phyloP scores from a whole-genome alignment of 1,284 basidiomycete genomes.

The Apiotrichum siamense region DNA sequence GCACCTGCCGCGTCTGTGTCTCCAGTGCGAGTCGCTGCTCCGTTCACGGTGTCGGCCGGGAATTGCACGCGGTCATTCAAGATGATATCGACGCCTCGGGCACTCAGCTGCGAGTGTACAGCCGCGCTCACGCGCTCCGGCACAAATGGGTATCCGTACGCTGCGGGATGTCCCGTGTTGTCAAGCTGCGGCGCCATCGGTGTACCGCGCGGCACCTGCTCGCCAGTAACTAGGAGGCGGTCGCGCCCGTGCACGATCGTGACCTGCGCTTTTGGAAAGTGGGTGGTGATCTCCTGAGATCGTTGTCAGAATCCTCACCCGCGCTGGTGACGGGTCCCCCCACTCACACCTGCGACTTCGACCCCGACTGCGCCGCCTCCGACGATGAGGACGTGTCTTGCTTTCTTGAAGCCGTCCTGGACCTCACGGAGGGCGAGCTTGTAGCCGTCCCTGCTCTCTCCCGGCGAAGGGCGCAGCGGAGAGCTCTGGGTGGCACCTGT shows the following conservation, averaged over 20 bases:
- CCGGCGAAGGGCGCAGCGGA: not conserved
- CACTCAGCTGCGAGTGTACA: conserved; percentile 33
- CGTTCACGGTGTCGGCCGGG: conserved; percentile 25
- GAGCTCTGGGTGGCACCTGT: not conserved
- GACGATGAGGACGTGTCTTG: conserved; percentile 40
- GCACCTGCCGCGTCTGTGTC: not conserved
- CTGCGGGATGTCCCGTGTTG: no score
- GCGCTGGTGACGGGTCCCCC: no score
- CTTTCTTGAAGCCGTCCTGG: conserved; percentile 33
- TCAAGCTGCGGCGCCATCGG: no score
- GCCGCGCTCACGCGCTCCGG: conserved; percentile 25
- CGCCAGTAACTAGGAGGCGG: conserved; percentile 18
- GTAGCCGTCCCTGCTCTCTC: conserved; percentile 19
- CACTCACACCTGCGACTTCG: conserved; percentile 48
- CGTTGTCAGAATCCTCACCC: no score
- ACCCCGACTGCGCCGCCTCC: conserved; percentile 50
- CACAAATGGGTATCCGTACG: not conserved
- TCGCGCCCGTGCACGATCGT: conserved; percentile 27
- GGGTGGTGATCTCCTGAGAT: conserved; percentile 23
- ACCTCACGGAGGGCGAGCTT: conserved; percentile 17
- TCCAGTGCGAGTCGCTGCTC: conserved; percentile 9
- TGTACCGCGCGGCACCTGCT: not conserved
- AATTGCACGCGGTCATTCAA: conserved; percentile 36
- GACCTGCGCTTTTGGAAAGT: conserved; percentile 25
- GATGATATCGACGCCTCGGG: conserved; percentile 39